Percentiles rank a stretch among this genome's conserved stretches.
Conservation (phyloP, 2,329 filamentous ascomycete species). For the Clarireedia homoeocarpa region DNA sequence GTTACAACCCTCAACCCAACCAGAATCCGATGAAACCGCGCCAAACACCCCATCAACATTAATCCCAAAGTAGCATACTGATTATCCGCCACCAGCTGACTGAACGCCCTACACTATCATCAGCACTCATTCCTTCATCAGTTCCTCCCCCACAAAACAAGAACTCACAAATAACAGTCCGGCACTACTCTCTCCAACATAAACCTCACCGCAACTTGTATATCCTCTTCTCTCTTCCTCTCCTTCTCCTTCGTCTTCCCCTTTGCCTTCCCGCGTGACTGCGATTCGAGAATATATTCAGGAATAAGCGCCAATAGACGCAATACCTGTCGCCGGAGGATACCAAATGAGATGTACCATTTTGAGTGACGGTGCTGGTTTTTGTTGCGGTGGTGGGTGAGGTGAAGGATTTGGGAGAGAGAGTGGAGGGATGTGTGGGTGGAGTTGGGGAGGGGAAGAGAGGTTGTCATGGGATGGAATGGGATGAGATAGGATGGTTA, state of each 20-base stretch:
- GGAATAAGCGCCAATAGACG: constrained; percentile 38
- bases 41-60: constrained; percentile 57
- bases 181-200: constrained; percentile 34
- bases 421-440: constrained; percentile 18
- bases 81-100: constrained; percentile 60
- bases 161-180: constrained; percentile 38
- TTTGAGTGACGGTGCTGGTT: constrained; percentile 78
- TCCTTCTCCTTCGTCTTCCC: constrained; percentile 21
- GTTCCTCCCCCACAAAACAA: constrained; percentile 26
- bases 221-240: constrained; percentile 18
- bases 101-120: constrained; percentile 47
- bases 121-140: not conserved
- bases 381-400: constrained; percentile 75
- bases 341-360: constrained; percentile 73
- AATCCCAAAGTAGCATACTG: constrained; percentile 67
- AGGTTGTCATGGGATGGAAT: not conserved
- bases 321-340: constrained; percentile 59
- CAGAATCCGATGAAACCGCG: constrained; percentile 45
- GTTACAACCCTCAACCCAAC: constrained; percentile 24
- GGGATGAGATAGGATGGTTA: no score
- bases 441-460: not conserved
- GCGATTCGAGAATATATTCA: constrained; percentile 2
- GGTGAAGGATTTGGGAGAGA: constrained; percentile 51
- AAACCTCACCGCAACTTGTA: constrained; percentile 30
- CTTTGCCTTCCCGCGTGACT: constrained; percentile 4